These are phyloP conservation scores for Euclidium syriacum DNA, from an alignment of 345 rosid genomes.

Conservation along the genomic window DNA sequence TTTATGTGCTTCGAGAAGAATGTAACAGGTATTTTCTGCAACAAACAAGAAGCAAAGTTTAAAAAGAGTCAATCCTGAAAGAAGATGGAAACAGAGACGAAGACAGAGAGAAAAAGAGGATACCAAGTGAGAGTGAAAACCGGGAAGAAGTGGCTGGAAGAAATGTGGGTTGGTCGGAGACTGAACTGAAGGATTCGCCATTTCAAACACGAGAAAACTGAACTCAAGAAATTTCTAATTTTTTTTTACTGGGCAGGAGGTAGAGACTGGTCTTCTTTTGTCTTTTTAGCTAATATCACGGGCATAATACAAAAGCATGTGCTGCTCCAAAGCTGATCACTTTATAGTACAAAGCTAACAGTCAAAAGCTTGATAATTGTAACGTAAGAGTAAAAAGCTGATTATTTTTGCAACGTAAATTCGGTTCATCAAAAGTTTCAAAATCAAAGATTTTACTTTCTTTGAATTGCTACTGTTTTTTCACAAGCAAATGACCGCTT, in stretches of 20 bases:
- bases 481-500: background rate
- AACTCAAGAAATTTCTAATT: background rate
- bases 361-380: too few species aligned
- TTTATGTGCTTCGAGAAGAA: constrained; percentile 6
- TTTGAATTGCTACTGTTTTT: background rate
- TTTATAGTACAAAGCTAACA: too few species aligned
- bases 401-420: too few species aligned
- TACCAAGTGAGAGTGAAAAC: constrained; percentile 13
- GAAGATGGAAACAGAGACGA: background rate
- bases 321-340: background rate
- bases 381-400: background rate
- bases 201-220: background rate
- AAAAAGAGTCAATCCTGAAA: background rate
- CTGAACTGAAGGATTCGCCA: constrained; percentile 5
- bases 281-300: too few species aligned
- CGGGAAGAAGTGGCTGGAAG: constrained; percentile 28
- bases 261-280: background rate
- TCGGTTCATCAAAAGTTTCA: too few species aligned
- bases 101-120: background rate
- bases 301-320: background rate
- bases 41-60: background rate
- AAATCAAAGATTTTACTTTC: background rate
- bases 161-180: constrained; percentile 20
- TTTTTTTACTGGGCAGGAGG: background rate
- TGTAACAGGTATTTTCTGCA: constrained; percentile 20